These are phyloP conservation scores for Aspergillus fischeri DNA, from an alignment of 2,329 filamentous ascomycete genomes.

Conservation along the genomic window DNA sequence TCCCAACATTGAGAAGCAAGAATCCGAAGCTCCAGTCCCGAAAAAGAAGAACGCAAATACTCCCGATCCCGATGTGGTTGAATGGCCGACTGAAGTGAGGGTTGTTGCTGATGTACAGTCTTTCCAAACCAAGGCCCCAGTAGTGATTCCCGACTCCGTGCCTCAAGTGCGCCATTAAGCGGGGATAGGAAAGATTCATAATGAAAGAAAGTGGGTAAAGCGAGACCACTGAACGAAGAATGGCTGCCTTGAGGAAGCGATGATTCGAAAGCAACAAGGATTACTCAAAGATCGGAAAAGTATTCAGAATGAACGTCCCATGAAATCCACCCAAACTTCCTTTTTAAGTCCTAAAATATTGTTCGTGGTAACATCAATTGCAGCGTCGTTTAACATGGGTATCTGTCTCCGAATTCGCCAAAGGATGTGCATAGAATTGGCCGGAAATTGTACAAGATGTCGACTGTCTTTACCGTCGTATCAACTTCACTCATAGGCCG, in stretches of 20 bases:
- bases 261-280: neutral
- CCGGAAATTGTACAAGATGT: conserved; percentile 1
- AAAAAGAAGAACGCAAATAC: neutral
- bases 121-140: neutral
- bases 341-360: conserved; percentile 5
- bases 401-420: conserved; percentile 15
- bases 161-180: neutral
- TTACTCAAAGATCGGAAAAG: neutral
- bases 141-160: neutral
- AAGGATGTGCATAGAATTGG: neutral
- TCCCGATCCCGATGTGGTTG: neutral
- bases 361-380: conserved; percentile 11
- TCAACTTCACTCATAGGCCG: neutral
- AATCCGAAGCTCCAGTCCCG: neutral
- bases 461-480: conserved; percentile 15
- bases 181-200: neutral
- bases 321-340: neutral
- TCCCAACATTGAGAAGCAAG: too few relatives aligned
- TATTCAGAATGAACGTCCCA: neutral
- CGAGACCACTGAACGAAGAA: neutral
- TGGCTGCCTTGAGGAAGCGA: neutral
- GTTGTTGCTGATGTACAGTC: conserved; percentile 4
- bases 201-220: neutral
- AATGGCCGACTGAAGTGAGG: neutral
- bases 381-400: conserved; percentile 20